Conservation (phyloP, 2,329 filamentous ascomycete genomes). For the Colletotrichum lini region DNA sequence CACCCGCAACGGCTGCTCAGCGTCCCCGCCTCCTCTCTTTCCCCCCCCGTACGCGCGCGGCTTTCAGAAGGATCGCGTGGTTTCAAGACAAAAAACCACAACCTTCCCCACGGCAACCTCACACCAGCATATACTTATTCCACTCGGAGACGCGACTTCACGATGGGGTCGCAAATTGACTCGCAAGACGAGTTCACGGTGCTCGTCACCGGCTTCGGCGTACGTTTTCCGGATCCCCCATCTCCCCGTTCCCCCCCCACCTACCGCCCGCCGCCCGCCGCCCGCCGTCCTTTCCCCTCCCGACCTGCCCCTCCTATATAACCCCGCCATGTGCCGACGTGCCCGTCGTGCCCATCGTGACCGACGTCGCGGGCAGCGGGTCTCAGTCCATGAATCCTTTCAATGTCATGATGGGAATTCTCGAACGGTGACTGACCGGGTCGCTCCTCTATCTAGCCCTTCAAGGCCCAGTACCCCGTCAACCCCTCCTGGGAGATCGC, state of each 20-base stretch:
- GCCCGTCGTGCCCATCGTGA: slow-evolving; percentile 6
- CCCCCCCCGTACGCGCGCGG: neutral
- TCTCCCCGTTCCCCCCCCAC: too few species aligned
- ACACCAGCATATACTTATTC: neutral
- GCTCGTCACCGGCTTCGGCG: slow-evolving; percentile 74
- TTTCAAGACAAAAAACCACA: slow-evolving; percentile 3
- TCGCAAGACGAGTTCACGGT: slow-evolving; percentile 68
- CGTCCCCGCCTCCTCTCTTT: neutral
- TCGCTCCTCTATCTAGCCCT: slow-evolving; percentile 70
- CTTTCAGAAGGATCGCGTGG: slow-evolving; percentile 6
- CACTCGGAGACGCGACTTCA: neutral
- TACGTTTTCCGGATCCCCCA: slow-evolving; percentile 53
- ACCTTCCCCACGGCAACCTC: neutral
- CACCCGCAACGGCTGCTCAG: neutral
- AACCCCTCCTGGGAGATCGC: slow-evolving; percentile 90
- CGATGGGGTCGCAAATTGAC: slow-evolving; percentile 54
- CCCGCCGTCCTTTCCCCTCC: neutral
- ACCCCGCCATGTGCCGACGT: slow-evolving; percentile 28
- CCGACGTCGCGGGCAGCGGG: neutral
- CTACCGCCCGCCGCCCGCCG: neutral
- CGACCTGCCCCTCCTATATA: slow-evolving; percentile 17
- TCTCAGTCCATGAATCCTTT: neutral
- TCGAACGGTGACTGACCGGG: slow-evolving; percentile 40
- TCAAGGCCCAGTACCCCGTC: slow-evolving; percentile 77
- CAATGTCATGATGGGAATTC: neutral